phyloP scores from a whole-genome alignment of 2,329 filamentous ascomycete species.

The Tympanopsis confertula region DNA sequence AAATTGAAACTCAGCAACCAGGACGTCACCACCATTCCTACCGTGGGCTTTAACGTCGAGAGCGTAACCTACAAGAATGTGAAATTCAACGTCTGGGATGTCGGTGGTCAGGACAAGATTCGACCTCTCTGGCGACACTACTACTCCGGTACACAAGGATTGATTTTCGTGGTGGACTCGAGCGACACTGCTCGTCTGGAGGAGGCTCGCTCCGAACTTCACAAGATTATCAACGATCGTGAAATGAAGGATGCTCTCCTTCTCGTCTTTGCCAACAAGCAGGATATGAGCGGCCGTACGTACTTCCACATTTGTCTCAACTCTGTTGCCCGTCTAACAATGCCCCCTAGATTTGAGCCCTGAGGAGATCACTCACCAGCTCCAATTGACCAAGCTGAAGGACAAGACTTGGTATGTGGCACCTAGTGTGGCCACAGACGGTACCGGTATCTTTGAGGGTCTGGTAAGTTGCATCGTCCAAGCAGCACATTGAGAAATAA shows the following conservation, averaged over 20 bases:
- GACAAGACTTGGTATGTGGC: slow-evolving; percentile 80
- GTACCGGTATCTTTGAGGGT: slow-evolving; percentile 71
- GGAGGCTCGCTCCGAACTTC: slow-evolving; percentile 83
- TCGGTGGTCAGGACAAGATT: slow-evolving; percentile 98
- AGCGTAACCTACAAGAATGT: slow-evolving; percentile 66
- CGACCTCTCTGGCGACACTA: slow-evolving; percentile 95
- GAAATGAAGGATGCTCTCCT: slow-evolving; percentile 95
- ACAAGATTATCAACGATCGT: slow-evolving; percentile 93
- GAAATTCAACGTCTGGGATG: slow-evolving; percentile 96
- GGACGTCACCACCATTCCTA: slow-evolving; percentile 63
- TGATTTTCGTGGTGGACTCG: slow-evolving; percentile 97
- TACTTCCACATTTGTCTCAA: slow-evolving; percentile 6
- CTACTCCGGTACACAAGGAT: slow-evolving; percentile 65
- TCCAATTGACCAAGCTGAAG: slow-evolving; percentile 67
- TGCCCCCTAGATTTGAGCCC: slow-evolving; percentile 58
- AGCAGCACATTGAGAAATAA: not conserved
- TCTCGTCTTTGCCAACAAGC: slow-evolving; percentile 97
- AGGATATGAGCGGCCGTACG: slow-evolving; percentile 75
- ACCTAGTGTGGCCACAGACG: slow-evolving; percentile 70
- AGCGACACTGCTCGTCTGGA: slow-evolving; percentile 85
- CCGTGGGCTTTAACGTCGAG: slow-evolving; percentile 64
- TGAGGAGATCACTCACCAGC: slow-evolving; percentile 66
- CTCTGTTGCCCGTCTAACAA: not conserved
- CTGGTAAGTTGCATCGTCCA: slow-evolving; percentile 34
- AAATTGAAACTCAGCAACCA: slow-evolving; percentile 59